Percentiles rank a stretch among this genome's conserved stretches.
Evolutionary conservation across 768 basidiomycete species (phyloP).

Genomic region (Hericium erinaceus): DNA sequence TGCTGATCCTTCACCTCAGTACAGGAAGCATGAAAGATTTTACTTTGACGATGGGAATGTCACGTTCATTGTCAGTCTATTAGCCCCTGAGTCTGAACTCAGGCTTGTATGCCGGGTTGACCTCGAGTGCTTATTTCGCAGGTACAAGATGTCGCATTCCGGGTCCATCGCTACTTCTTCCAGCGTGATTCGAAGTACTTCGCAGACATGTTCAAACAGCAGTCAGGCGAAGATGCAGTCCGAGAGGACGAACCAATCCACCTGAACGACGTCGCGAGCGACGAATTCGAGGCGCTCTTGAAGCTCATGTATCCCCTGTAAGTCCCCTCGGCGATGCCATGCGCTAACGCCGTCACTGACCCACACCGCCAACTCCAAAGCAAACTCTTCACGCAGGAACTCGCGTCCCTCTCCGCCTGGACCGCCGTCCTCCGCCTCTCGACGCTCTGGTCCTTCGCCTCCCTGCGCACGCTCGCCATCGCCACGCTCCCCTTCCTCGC

Average conservation of each 20-base stretch:
- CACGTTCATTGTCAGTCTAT: neutral
- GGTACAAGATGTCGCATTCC: slow-evolving; percentile 4
- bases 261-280: neutral
- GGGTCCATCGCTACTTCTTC: slow-evolving; percentile 6
- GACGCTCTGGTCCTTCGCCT: slow-evolving; percentile 20
- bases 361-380: no score
- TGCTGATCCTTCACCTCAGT: neutral
- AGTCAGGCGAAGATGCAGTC: neutral
- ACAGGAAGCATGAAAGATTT: neutral
- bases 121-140: neutral
- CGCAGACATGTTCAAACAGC: neutral
- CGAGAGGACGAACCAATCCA: neutral
- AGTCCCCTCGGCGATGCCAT: neutral
- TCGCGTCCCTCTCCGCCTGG: slow-evolving; percentile 13
- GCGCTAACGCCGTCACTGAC: neutral
- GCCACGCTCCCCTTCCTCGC: neutral
- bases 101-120: no score
- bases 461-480: slow-evolving; percentile 11
- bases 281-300: neutral
- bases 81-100: neutral
- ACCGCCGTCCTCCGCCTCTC: slow-evolving; percentile 17
- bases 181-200: slow-evolving; percentile 7
- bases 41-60: neutral
- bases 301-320: neutral
- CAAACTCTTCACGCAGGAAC: no score